A percentile compares a stretch with the other conserved stretches of the same genome.
Conservation (phyloP, 352 stramenopile species). For the Phytophthora litchii region DNA sequence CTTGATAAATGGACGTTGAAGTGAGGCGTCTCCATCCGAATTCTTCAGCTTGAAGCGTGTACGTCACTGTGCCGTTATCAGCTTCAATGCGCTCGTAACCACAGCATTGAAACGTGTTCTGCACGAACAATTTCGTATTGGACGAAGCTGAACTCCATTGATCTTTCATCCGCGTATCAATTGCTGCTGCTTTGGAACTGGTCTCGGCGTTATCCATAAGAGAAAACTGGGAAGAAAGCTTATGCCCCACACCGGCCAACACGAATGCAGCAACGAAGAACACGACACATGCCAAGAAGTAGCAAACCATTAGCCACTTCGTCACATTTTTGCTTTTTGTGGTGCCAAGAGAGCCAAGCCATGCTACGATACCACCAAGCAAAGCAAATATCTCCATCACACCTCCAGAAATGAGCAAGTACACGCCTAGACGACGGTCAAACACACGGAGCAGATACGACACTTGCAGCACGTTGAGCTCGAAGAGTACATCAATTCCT, state of each 20-base stretch:
- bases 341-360: slow-evolving; percentile 14
- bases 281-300: slow-evolving; percentile 36
- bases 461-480: slow-evolving; percentile 74
- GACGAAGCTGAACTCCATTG: slow-evolving; percentile 40
- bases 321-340: background rate
- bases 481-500: slow-evolving; percentile 59
- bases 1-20: slow-evolving; percentile 21
- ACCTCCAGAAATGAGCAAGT: slow-evolving; percentile 49
- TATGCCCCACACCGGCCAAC: slow-evolving; percentile 43
- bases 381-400: slow-evolving; percentile 42
- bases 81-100: slow-evolving; percentile 40
- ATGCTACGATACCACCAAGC: slow-evolving; percentile 38
- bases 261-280: slow-evolving; percentile 54
- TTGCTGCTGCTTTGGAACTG: slow-evolving; percentile 1
- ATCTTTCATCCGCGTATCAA: slow-evolving; percentile 28
- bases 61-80: slow-evolving; percentile 39
- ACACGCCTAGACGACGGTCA: slow-evolving; percentile 56
- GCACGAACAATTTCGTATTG: slow-evolving; percentile 48
- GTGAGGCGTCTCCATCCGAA: slow-evolving; percentile 38
- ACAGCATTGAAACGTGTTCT: slow-evolving; percentile 58
- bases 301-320: slow-evolving; percentile 38
- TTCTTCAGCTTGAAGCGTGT: slow-evolving; percentile 39
- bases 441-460: slow-evolving; percentile 63
- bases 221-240: slow-evolving; percentile 31
- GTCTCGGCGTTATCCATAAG: background rate